Evolutionary conservation across 768 basidiomycete species (phyloP), one percentile per base, ranked within the genome.

Genomic region (Phanerodontia chrysosporium): DNA sequence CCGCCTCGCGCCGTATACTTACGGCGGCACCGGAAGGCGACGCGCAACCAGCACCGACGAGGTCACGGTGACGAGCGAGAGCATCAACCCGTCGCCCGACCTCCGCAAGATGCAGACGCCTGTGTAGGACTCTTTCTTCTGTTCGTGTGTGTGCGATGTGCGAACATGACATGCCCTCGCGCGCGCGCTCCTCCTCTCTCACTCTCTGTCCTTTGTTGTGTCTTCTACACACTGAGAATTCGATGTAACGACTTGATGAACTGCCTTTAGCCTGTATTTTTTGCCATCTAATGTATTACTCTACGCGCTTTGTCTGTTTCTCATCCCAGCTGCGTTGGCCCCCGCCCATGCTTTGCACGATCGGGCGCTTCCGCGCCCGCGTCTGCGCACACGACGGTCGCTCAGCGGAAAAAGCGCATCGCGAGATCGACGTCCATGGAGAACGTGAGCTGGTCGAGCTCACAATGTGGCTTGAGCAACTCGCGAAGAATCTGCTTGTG

Each of bases 1-100:
- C 49, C 70, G 69, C 45, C 69, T 79, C 61, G 71, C 77, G 49
- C 71, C 75, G 29, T 79, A 79, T 39, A 48, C 60, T 56, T 69
- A 69, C 51, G 62, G 56, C 51, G 52, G 51, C 30, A 22, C n/a
- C 32, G 52, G 51, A 29, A 52, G 57, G 30, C 49, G 57, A n/a
- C 57, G 49, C 14, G 39, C 32, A 16, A 27, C 49, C 7, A 42
- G 51, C 46, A 29, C 49, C 13, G 35, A 58, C 29, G 29, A 58
- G 9, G 52, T 36, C 12, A 25, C 45, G 27, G 28, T 22, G 44
- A 48, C 42, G 45, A 25, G 21, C 36, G 56, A 57, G 46, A 24
- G 35, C 32, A 14, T n/a, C 51, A 7, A 32, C 52, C 22, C 35
- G 36, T 39, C 52, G 52, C 52, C 52, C 2, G 52, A 53, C 52